phyloP scores from a whole-genome alignment of 2,329 filamentous ascomycete species.

The Gaeumannomyces sp. region DNA sequence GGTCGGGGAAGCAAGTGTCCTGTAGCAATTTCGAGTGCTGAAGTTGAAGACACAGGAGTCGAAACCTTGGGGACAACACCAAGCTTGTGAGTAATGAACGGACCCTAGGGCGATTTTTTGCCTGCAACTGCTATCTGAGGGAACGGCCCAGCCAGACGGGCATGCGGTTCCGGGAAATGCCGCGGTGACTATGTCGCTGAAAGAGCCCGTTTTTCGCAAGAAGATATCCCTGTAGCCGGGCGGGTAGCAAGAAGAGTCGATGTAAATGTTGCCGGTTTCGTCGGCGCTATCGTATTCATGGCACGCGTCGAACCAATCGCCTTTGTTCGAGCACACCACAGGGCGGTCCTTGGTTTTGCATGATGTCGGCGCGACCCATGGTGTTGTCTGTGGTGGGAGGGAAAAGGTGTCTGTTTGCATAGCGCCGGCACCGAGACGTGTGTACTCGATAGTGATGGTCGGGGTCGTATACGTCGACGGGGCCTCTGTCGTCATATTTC shows the following conservation, averaged over 20 bases:
- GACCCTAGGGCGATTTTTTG: not conserved
- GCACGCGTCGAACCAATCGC: not conserved
- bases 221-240: slow-evolving; percentile 9
- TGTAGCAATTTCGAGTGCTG: slow-evolving; percentile 6
- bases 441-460: not conserved
- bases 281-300: slow-evolving; percentile 4
- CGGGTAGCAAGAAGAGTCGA: slow-evolving; percentile 1
- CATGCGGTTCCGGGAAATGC: slow-evolving; percentile 8
- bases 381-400: slow-evolving; percentile 11
- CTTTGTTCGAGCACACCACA: slow-evolving; percentile 3
- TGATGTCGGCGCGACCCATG: slow-evolving; percentile 3
- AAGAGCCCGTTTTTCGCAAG: not conserved
- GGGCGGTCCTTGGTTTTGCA: not conserved
- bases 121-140: not conserved
- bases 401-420: not conserved
- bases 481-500: not conserved
- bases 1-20: not conserved
- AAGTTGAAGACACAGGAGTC: not conserved
- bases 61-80: slow-evolving; percentile 8
- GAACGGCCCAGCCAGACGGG: slow-evolving; percentile 7
- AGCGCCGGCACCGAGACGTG: not conserved
- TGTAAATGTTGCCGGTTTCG: not conserved
- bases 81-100: not conserved
- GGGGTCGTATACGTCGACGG: not conserved
- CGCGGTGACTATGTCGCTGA: not conserved